Base-by-base conservation (phyloP, 768 basidiomycete genomes). In the Suillus subluteus region DNA sequence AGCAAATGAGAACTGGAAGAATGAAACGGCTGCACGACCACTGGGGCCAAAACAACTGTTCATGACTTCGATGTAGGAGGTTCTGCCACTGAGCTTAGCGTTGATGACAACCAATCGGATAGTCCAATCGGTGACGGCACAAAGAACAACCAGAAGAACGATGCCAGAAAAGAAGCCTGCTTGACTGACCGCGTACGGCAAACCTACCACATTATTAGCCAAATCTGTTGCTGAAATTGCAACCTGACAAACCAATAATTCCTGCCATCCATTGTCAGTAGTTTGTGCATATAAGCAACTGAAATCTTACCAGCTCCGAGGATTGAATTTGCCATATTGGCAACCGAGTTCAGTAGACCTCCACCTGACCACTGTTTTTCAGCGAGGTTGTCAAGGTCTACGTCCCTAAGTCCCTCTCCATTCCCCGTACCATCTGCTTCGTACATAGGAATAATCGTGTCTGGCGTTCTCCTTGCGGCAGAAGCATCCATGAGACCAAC, bases 1-100 rank as follows among this genome's bases (percentile, higher is more conserved):
- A 9, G 98, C 98, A 75, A 99, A 99, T 4, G 95, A 83, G 74
- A 99, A 99, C 75, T 99, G 98, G 75, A 99, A 99, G 76, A 98
- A 91, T 0, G 96, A 97, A 21, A 98, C 94, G 0, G 94, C 94
- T 2, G 94, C 94, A 62, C 95, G 87, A n/a, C 98, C 98, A 63
- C 89, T 90, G 15, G 87, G 77, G 8, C 98, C 98, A 77, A 96
- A 99, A 78, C 94, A 96, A 62, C 88, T 91, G 74, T 92, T 83
- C 96, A 98, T 97, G 64, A 98, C 91, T 70, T 91, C 95, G 66
- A 96, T 96, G 74, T 98, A 98, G 2, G 94, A 94, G 70, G 88
- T 89, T 58, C 92, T 83, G 1, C 98, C 97, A 71, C 95, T 96
- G 65, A 99, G 82, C 81, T 99, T 99, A 40, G 96, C 97, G 74